Evolutionary conservation across 2,329 filamentous ascomycete species (phyloP), one percentile per base, ranked within the genome.

Genomic region (Aspergillus terreus): DNA sequence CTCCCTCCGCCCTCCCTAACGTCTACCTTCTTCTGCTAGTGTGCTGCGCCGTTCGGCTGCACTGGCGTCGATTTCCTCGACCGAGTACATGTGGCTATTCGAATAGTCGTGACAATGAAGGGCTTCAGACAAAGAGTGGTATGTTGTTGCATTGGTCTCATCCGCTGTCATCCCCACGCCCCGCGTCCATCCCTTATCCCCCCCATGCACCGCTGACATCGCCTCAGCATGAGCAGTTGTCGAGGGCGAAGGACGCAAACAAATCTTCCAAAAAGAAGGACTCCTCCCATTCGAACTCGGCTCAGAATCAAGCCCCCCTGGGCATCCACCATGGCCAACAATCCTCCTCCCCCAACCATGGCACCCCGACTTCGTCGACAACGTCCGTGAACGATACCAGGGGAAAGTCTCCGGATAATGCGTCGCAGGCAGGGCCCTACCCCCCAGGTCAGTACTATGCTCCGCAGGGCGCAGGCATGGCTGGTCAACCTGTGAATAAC

Each of bases 101-200:
- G 55, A 56, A 58, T 61, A 63, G 55, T 54, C 52, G 75, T 74
- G 75, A 88, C 82, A 76, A 96, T 97, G 92, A 96, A 96, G 80
- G 88, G 90, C 73, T 95, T 97, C 76, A 88, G 91, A 77, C 90
- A 95, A 81, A 90, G 89, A 87, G 91, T 96, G 81, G 91, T 96
- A 84, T 82, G 89, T 84, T 59, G 27, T 38, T 55, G 48, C 47
- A 48, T 51, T 30, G n/a, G 23, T 56, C 44, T 44, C 51, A 47
- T 50, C 47, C 42, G 49, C 42, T 42, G 40, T 27, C 52, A 47
- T 51, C 47, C 27, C 48, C 52, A 50, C 61, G 54, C 62, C 58
- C 59, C 55, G 60, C 59, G 61, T 53, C 57, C 56, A 42, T 55
- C 54, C 43, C 46, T 44, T 25, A 25, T 47, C 49, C 35, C 49